Evolutionary conservation across 2,329 filamentous ascomycete species (phyloP).

Genomic region (Pseudocercospora eumusae): DNA sequence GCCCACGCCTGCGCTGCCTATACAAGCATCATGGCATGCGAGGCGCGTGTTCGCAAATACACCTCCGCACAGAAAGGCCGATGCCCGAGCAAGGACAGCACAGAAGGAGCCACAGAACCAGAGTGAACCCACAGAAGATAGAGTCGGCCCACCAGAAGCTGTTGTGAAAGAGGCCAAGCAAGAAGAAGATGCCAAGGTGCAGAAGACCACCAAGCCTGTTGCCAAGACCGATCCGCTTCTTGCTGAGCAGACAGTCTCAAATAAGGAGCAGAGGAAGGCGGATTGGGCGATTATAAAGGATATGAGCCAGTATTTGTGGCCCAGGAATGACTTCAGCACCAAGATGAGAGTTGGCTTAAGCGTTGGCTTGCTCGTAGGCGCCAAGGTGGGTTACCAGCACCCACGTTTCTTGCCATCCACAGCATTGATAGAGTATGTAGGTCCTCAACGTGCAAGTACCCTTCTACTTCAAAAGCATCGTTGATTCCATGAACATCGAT

Average conservation of each 20-base stretch:
- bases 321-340: constrained; percentile 78
- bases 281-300: constrained; percentile 99
- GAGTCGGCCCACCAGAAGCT: constrained; percentile 41
- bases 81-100: constrained; percentile 34
- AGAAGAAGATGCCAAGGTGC: constrained; percentile 28
- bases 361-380: constrained; percentile 79
- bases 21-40: constrained; percentile 29
- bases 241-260: constrained; percentile 64
- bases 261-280: constrained; percentile 88
- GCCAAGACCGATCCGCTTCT: constrained; percentile 60
- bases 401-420: constrained; percentile 16
- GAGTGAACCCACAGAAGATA: constrained; percentile 35
- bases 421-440: constrained; percentile 44
- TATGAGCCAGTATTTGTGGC: constrained; percentile 96
- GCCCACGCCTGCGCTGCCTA: constrained; percentile 16
- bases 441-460: constrained; percentile 95
- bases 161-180: constrained; percentile 17
- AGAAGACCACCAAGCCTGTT: constrained; percentile 35
- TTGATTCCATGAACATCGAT: constrained; percentile 97
- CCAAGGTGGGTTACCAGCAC: constrained; percentile 63
- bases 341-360: constrained; percentile 83
- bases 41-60: constrained; percentile 48
- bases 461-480: constrained; percentile 98
- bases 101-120: constrained; percentile 32
- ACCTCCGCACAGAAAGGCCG: constrained; percentile 48